These are phyloP conservation scores for Daedaleopsis sinensis DNA, from an alignment of 768 basidiomycete genomes.

Conservation along the genomic window DNA sequence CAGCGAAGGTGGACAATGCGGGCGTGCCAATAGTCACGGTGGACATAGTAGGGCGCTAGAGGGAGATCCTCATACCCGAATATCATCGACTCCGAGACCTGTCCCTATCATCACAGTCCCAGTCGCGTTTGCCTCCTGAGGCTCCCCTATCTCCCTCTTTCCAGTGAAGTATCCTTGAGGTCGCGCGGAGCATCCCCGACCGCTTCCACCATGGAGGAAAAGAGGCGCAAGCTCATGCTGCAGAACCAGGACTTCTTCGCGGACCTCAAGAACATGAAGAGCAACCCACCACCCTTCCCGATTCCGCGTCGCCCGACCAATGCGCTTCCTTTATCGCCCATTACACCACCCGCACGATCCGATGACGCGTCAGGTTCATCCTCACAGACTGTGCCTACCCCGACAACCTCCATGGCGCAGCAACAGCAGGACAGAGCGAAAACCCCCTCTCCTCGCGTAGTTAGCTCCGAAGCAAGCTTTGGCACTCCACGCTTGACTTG, in stretches of 20 bases:
- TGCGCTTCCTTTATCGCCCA: no score
- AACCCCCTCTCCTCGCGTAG: no score
- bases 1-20: not conserved
- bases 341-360: no score
- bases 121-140: not conserved
- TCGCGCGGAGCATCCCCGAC: not conserved
- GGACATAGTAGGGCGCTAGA: not conserved
- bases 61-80: no score
- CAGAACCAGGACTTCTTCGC: not conserved
- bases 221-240: conserved; percentile 2
- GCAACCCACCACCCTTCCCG: not conserved
- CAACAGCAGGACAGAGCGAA: no score
- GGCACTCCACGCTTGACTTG: conserved; percentile 33
- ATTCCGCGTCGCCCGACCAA: no score
- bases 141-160: not conserved
- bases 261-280: not conserved
- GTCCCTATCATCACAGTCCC: not conserved
- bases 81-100: no score
- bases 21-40: no score
- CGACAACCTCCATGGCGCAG: not conserved
- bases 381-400: not conserved
- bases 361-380: no score
- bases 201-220: not conserved
- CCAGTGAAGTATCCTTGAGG: not conserved
- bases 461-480: no score